Base-by-base conservation (phyloP, 2,329 filamentous ascomycete species). In the Neofusicoccum umdonicola region DNA sequence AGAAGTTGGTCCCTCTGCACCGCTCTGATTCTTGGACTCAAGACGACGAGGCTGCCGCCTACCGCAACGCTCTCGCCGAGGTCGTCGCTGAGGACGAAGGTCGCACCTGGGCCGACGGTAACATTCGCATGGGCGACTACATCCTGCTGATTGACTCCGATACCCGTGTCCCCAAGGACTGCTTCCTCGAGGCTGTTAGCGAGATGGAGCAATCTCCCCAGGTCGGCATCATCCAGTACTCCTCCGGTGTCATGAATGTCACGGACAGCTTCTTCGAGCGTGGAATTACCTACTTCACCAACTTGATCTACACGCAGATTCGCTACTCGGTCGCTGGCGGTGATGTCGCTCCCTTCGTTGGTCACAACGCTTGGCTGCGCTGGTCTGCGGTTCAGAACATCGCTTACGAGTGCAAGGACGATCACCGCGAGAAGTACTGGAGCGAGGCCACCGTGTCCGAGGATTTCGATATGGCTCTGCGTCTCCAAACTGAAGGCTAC, bases 391-490 rank as follows among this genome's bases (percentile, higher is more conserved):
- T 92, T 65, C 90, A 92, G 76, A 85, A 90, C 69, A 88, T 92
- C 47, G 85, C 87, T 13, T 92, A 91, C 76, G 56, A 83, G 70
- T 88, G 90, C 71, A 84, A 88, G 67, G 87, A 90, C 68, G 87
- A 88, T 12, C 87, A 90, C 68, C 71, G 72, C 37, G 89, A 92
- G 72, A 92, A 92, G 77, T 92, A 90, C 79, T 93, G 90, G 90
- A 92, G 89, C 7, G 90, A 93, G 77, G 87, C 85, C 42, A 90
- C 92, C 73, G 90, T 93, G 66, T 92, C 89, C 2, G 90, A 93
- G 73, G 90, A 93, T 75, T 92, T 93, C 72, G 90, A 92, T 71
- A 92, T 93, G 89, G 89, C 90, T 31, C 86, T 92, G 22, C 88
- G 90, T 69, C 84, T 93, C 19, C 90, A 92, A 75, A 87, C 86